These are phyloP conservation scores for Barnettozyma hawaiiensis DNA, from an alignment of 1,139 yeast species.

Conservation along the genomic window DNA sequence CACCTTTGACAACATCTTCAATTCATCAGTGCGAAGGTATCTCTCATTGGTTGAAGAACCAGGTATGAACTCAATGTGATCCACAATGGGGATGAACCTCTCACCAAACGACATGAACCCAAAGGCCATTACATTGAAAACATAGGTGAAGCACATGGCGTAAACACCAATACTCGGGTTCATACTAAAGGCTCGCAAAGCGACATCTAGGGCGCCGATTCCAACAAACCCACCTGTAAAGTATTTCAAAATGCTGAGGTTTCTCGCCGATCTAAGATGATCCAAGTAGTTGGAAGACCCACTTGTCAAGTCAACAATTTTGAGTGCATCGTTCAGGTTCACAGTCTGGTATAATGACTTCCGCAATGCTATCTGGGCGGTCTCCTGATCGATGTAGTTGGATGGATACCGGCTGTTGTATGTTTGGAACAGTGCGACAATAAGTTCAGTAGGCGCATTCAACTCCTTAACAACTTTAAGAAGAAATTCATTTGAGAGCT, in stretches of 20 bases:
- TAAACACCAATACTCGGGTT: conserved; percentile 35
- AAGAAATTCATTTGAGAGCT: conserved; percentile 8
- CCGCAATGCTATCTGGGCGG: conserved; percentile 60
- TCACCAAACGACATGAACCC: conserved; percentile 54
- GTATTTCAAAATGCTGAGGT: conserved; percentile 28
- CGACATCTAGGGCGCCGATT: conserved; percentile 30
- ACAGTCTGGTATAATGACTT: conserved; percentile 48
- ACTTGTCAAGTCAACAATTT: conserved; percentile 54
- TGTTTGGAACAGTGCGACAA: conserved; percentile 26
- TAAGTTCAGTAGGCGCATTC: conserved; percentile 12
- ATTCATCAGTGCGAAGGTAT: conserved; percentile 62
- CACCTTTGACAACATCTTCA: conserved; percentile 59
- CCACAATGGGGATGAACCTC: conserved; percentile 57
- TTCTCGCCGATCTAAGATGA: conserved; percentile 27
- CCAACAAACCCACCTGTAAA: conserved; percentile 32
- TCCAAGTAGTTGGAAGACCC: conserved; percentile 48
- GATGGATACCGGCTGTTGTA: conserved; percentile 37
- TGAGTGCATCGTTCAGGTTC: conserved; percentile 52
- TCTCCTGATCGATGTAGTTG: conserved; percentile 35
- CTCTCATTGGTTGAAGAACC: conserved; percentile 64
- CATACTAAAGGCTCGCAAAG: conserved; percentile 34
- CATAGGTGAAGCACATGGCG: conserved; percentile 58
- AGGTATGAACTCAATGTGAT: conserved; percentile 51
- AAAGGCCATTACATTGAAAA: conserved; percentile 56
- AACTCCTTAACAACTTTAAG: conserved; percentile 7